Evolutionary conservation across 108 stramenopile genomes (phyloP).

Genomic region (Skeletonema marinoi): DNA sequence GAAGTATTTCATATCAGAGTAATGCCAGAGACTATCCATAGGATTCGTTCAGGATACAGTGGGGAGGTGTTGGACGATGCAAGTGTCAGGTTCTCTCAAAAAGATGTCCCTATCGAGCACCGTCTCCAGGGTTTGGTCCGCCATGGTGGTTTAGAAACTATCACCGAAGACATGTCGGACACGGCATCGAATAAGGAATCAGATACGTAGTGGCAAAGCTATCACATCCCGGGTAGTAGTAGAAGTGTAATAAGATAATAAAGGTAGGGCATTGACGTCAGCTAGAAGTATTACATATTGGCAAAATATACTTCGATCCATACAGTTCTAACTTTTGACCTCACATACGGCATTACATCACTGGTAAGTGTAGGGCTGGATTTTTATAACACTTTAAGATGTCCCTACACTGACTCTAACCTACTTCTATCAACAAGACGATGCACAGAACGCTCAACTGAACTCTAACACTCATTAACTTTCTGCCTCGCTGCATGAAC

Average conservation of each 20-base stretch:
- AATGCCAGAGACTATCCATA: constrained; percentile 49
- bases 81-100: constrained; percentile 44
- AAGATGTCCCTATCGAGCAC: constrained; percentile 62
- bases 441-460: background rate
- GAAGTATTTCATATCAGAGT: constrained; percentile 69
- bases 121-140: constrained; percentile 61
- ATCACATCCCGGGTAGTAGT: background rate
- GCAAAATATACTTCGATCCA: background rate
- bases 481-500: constrained; percentile 65
- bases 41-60: constrained; percentile 58
- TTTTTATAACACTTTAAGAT: background rate
- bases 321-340: no score
- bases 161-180: constrained; percentile 31
- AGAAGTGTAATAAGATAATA: background rate
- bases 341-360: no score
- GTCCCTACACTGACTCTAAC: background rate
- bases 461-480: constrained; percentile 57
- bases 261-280: background rate
- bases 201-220: background rate
- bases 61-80: constrained; percentile 57
- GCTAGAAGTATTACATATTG: background rate
- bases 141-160: constrained; percentile 41
- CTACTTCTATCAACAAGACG: background rate
- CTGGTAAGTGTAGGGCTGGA: background rate
- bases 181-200: constrained; percentile 16